phyloP scores from a whole-genome alignment of 495 filamentous ascomycete genomes.

The Hapsidospora chrysogenum region DNA sequence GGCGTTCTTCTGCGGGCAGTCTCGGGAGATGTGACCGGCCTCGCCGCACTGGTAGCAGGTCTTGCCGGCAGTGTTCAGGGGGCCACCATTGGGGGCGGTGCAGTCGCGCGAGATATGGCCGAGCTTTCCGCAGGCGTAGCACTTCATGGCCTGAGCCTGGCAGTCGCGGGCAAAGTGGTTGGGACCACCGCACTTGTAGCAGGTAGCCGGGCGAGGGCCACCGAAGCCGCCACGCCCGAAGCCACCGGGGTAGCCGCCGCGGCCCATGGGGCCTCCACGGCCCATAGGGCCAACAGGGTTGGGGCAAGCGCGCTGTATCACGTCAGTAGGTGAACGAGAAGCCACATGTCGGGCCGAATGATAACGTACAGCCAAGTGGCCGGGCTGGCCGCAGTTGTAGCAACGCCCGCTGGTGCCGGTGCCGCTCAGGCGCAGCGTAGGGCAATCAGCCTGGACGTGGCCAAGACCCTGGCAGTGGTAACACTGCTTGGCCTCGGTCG shows the following conservation, averaged over 20 bases:
- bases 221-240: slow-evolving; percentile 53
- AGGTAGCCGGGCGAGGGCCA: slow-evolving; percentile 70
- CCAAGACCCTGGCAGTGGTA: slow-evolving; percentile 98
- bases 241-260: slow-evolving; percentile 54
- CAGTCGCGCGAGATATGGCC: slow-evolving; percentile 97
- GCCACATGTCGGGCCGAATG: neutral
- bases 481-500: slow-evolving; percentile 98
- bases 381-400: slow-evolving; percentile 87
- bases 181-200: slow-evolving; percentile 98
- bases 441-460: slow-evolving; percentile 98
- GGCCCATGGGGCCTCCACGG: slow-evolving; percentile 44
- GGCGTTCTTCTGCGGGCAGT: slow-evolving; percentile 55
- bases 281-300: slow-evolving; percentile 44
- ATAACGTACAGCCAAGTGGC: slow-evolving; percentile 52
- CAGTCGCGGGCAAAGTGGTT: slow-evolving; percentile 99
- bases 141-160: slow-evolving; percentile 99
- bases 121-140: slow-evolving; percentile 97
- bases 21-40: slow-evolving; percentile 88
- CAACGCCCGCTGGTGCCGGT: slow-evolving; percentile 64
- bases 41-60: slow-evolving; percentile 97
- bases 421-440: slow-evolving; percentile 82
- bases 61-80: slow-evolving; percentile 89
- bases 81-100: slow-evolving; percentile 91
- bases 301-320: slow-evolving; percentile 75
- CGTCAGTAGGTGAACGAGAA: slow-evolving; percentile 5